phyloP scores from a whole-genome alignment of 2,329 filamentous ascomycete genomes.

The Lanzia echinophila region DNA sequence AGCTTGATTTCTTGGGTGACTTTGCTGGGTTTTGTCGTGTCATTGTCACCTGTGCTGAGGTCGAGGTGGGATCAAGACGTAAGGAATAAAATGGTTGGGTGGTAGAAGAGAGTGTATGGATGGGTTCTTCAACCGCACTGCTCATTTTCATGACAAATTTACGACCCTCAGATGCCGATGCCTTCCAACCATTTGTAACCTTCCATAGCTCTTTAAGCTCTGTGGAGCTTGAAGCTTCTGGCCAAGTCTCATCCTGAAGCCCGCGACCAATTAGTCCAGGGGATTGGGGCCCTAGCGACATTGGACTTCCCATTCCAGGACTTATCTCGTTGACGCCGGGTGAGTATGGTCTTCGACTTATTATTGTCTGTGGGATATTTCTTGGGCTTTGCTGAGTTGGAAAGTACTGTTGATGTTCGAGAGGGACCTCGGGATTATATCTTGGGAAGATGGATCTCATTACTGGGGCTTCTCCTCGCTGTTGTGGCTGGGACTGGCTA shows the following conservation, averaged over 20 bases:
- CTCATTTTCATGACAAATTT: constrained; percentile 53
- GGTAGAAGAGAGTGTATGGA: constrained; percentile 58
- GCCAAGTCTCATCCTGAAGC: constrained; percentile 23
- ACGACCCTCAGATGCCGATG: constrained; percentile 50
- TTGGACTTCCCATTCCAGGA: constrained; percentile 26
- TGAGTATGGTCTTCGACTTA: constrained; percentile 59
- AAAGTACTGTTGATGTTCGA: constrained; percentile 63
- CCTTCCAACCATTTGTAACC: constrained; percentile 62
- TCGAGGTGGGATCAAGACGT: constrained; percentile 55
- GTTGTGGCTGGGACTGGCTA: constrained; percentile 43
- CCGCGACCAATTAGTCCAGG: constrained; percentile 25
- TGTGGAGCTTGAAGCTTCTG: constrained; percentile 38
- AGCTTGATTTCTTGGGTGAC: constrained; percentile 25
- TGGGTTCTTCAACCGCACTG: constrained; percentile 52
- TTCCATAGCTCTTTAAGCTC: constrained; percentile 62
- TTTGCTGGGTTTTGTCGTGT: constrained; percentile 55
- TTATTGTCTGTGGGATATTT: constrained; percentile 55
- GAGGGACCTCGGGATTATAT: constrained; percentile 61
- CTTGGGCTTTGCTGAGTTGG: constrained; percentile 59
- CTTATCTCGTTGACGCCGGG: constrained; percentile 25
- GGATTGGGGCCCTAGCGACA: constrained; percentile 17
- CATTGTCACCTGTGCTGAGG: constrained; percentile 54
- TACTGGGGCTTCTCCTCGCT: constrained; percentile 37
- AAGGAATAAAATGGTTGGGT: constrained; percentile 62
- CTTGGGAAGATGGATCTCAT: constrained; percentile 70